phyloP scores from a whole-genome alignment of 1,284 basidiomycete genomes.

The Malassezia pachydermatis region DNA sequence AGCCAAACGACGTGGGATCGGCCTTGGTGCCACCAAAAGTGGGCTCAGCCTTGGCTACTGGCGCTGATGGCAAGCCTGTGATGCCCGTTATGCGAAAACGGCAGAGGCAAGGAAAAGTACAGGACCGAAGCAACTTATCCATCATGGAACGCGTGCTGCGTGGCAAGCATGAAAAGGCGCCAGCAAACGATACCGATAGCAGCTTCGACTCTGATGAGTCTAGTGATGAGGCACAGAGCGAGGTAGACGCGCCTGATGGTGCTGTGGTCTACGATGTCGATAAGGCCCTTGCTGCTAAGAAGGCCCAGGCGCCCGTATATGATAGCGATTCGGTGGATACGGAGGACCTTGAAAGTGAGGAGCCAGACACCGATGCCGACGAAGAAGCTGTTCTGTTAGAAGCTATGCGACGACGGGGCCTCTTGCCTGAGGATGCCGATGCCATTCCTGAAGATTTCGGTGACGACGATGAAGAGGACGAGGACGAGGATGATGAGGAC shows the following conservation, averaged over 20 bases:
- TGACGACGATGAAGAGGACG: neutral
- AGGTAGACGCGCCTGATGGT: constrained; percentile 17
- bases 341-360: constrained; percentile 16
- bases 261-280: constrained; percentile 14
- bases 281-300: constrained; percentile 4
- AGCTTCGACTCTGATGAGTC: constrained; percentile 39
- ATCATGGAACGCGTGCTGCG: constrained; percentile 17
- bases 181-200: constrained; percentile 21
- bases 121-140: constrained; percentile 13
- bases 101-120: constrained; percentile 17
- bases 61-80: constrained; percentile 30
- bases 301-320: neutral
- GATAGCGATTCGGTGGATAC: constrained; percentile 8
- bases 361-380: constrained; percentile 32
- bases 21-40: constrained; percentile 9
- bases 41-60: constrained; percentile 39
- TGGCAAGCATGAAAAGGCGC: neutral
- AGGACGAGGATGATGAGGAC: constrained; percentile 10
- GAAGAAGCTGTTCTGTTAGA: constrained; percentile 36
- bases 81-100: constrained; percentile 29
- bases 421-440: constrained; percentile 12
- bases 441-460: constrained; percentile 2
- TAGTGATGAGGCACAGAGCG: constrained; percentile 17
- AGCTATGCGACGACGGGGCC: constrained; percentile 35
- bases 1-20: neutral